phyloP scores from a whole-genome alignment of 306 rosid genomes.

The Vicia villosa region DNA sequence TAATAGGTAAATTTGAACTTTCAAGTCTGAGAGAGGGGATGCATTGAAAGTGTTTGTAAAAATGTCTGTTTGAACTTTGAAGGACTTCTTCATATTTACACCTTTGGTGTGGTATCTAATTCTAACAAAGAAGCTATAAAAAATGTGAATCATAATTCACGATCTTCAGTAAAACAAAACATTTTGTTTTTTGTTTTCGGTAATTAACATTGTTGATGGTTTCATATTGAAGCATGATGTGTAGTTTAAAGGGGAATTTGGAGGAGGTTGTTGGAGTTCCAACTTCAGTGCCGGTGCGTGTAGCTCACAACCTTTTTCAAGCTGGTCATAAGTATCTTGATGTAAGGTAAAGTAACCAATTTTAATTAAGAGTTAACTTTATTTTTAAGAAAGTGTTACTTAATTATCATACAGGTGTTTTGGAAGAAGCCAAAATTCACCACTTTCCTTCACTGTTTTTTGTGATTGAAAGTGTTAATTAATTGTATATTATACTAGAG shows the following conservation, averaged over 20 bases:
- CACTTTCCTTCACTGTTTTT: neutral
- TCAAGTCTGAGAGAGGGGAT: no score
- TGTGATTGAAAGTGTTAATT: no score
- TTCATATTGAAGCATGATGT: constrained; percentile 44
- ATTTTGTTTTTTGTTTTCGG: neutral
- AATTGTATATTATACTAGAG: no score
- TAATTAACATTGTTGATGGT: neutral
- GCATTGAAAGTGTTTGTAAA: no score
- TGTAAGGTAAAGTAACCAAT: constrained; percentile 58
- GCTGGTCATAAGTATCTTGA: constrained; percentile 92
- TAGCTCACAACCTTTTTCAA: constrained; percentile 77
- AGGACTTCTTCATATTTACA: no score
- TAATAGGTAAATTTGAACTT: no score
- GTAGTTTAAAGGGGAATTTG: constrained; percentile 49
- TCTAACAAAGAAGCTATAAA: no score
- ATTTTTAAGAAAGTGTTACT: no score
- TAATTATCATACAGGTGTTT: neutral
- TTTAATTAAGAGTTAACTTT: neutral
- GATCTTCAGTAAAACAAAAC: neutral
- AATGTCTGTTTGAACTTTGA: no score
- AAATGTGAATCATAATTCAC: neutral
- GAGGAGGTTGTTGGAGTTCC: constrained; percentile 56
- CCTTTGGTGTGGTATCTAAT: no score
- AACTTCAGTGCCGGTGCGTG: constrained; percentile 84
- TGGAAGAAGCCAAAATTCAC: constrained; percentile 11